These are phyloP conservation scores for Fusarium foetens DNA, from an alignment of 2,329 filamentous ascomycete species.

Conservation along the genomic window DNA sequence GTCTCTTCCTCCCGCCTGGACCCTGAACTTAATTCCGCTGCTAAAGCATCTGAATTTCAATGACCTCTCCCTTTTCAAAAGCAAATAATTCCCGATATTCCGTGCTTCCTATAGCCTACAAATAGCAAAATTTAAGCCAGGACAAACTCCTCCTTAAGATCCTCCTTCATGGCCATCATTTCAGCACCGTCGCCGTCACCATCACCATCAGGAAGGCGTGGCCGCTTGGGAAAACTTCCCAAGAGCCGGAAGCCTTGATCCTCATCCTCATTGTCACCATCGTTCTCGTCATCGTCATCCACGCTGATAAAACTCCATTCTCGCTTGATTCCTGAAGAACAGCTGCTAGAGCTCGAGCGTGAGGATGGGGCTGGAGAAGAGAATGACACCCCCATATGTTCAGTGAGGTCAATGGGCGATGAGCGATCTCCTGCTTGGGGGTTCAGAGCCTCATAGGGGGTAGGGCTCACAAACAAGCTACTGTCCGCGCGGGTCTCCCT, in stretches of 20 bases:
- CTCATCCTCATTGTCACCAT: not conserved
- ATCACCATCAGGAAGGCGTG: not conserved
- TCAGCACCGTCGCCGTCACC: not conserved
- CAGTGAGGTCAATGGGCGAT: not conserved
- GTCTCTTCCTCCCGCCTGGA: not conserved
- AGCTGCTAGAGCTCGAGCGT: not conserved
- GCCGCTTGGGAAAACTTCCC: not conserved
- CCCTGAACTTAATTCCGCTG: not conserved
- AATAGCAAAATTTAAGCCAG: not conserved
- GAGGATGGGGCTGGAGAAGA: not conserved
- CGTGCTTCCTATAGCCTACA: not conserved
- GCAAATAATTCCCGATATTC: constrained; percentile 5
- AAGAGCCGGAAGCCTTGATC: not conserved
- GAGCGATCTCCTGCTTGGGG: not conserved
- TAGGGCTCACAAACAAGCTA: constrained; percentile 29
- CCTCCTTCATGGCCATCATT: not conserved
- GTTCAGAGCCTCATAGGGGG: constrained; percentile 10
- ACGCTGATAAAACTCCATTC: not conserved
- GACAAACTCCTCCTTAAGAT: not conserved
- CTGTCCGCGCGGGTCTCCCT: constrained; percentile 25
- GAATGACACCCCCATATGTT: not conserved
- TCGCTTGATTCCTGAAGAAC: constrained; percentile 1
- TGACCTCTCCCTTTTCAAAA: not conserved
- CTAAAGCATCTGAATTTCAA: not conserved
- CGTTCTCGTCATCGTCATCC: not conserved